A percentile compares a stretch with the other conserved stretches of the same genome.
These are phyloP conservation scores for Rhodotorula sp. DNA, from an alignment of 1,284 basidiomycete species.

Conservation along the genomic window DNA sequence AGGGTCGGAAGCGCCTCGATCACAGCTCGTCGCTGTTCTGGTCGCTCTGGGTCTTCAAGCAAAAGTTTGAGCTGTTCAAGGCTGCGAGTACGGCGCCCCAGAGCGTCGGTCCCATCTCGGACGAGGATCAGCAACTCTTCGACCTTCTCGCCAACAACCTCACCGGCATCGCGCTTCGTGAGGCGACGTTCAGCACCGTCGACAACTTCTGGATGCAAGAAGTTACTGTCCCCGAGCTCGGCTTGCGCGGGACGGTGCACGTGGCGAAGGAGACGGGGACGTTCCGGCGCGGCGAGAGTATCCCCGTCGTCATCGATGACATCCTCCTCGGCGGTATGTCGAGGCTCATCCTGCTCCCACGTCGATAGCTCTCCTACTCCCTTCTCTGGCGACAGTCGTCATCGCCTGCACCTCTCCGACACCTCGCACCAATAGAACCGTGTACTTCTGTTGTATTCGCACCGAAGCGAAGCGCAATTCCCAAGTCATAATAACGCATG, in stretches of 20 bases:
- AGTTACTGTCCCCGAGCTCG: slow-evolving; percentile 29
- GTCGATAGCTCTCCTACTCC: background rate
- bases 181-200: slow-evolving; percentile 3
- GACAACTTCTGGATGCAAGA: slow-evolving; percentile 28
- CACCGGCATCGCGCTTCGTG: slow-evolving; percentile 26
- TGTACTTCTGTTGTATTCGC: background rate
- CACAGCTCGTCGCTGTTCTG: slow-evolving; percentile 27
- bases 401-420: background rate
- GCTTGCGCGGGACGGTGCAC: slow-evolving; percentile 22
- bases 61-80: slow-evolving; percentile 22
- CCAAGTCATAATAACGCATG: background rate
- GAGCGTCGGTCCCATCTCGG: background rate
- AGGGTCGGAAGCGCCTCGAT: slow-evolving; percentile 21
- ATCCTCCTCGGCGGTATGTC: slow-evolving; percentile 20
- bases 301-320: slow-evolving; percentile 21
- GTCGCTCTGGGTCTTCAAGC: slow-evolving; percentile 37
- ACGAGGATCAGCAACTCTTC: slow-evolving; percentile 11
- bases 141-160: slow-evolving; percentile 17
- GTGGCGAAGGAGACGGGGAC: slow-evolving; percentile 9
- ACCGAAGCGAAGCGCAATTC: background rate
- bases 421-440: no score
- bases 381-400: background rate
- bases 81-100: background rate
- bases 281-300: slow-evolving; percentile 14
- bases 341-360: slow-evolving; percentile 13